Conservation (phyloP, 73 alveolate species). For the Urostyla sp. region DNA sequence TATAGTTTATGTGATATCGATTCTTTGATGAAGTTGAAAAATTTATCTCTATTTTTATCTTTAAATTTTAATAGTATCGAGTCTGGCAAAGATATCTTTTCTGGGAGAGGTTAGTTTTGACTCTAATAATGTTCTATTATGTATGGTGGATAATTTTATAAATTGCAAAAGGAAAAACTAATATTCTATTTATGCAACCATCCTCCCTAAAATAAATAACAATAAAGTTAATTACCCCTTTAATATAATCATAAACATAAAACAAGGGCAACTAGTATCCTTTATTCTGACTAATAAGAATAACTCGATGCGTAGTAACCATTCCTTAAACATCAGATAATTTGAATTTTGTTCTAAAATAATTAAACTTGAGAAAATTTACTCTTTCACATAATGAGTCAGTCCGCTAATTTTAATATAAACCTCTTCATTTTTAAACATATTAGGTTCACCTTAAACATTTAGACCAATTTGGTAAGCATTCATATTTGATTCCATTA, state of each 20-base stretch:
- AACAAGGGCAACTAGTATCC: constrained; percentile 46
- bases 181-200: not conserved
- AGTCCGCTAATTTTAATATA: not conserved
- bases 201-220: constrained; percentile 29
- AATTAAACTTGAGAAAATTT: not conserved
- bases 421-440: constrained; percentile 36
- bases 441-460: constrained; percentile 50
- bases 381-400: constrained; percentile 9
- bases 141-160: constrained; percentile 10
- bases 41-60: constrained; percentile 68
- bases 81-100: constrained; percentile 53
- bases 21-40: constrained; percentile 61
- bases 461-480: not conserved
- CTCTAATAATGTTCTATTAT: constrained; percentile 25
- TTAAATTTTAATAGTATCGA: constrained; percentile 65
- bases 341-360: not conserved
- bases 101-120: not conserved
- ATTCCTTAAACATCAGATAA: not conserved
- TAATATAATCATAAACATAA: constrained; percentile 24
- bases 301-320: constrained; percentile 53
- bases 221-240: constrained; percentile 29
- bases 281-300: constrained; percentile 1
- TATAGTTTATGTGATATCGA: constrained; percentile 72
- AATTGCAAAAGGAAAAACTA: not conserved
- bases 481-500: not conserved